phyloP scores from a whole-genome alignment of 805 yeast species.

The Metschnikowia kunwiensis region DNA sequence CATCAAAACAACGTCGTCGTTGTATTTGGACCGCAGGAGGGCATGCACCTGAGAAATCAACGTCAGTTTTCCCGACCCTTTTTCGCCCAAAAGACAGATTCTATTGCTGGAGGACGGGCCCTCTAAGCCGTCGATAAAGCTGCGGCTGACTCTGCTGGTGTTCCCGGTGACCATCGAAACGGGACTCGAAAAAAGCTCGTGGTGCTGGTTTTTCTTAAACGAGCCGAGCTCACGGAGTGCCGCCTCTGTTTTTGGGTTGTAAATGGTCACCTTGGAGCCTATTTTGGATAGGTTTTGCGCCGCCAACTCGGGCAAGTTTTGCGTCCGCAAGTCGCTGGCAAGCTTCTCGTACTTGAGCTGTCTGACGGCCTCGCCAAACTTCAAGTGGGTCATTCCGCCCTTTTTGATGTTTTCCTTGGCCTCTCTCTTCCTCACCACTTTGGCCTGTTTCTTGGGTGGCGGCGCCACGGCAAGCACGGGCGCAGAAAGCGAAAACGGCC shows the following conservation, averaged over 20 bases:
- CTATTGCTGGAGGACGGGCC: slow-evolving; percentile 41
- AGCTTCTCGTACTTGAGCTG: slow-evolving; percentile 32
- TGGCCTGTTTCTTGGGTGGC: slow-evolving; percentile 23
- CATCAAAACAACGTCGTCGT: slow-evolving; percentile 45
- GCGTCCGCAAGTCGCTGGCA: slow-evolving; percentile 21
- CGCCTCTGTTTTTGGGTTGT: slow-evolving; percentile 38
- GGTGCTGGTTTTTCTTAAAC: slow-evolving; percentile 63
- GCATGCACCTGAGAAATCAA: slow-evolving; percentile 67
- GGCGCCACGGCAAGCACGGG: slow-evolving; percentile 17
- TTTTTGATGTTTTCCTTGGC: slow-evolving; percentile 27
- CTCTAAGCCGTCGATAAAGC: slow-evolving; percentile 36
- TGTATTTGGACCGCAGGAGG: slow-evolving; percentile 38
- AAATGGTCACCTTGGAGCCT: slow-evolving; percentile 29
- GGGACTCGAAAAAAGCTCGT: slow-evolving; percentile 60
- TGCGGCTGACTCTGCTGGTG: slow-evolving; percentile 39
- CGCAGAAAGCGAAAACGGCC: slow-evolving; percentile 13
- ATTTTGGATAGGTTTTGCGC: slow-evolving; percentile 12
- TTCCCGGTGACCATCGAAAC: slow-evolving; percentile 54
- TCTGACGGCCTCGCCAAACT: slow-evolving; percentile 37
- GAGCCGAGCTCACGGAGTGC: slow-evolving; percentile 54
- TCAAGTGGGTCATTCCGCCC: slow-evolving; percentile 42
- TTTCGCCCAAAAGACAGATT: slow-evolving; percentile 58
- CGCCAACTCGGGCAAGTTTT: slow-evolving; percentile 14
- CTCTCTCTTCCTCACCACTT: slow-evolving; percentile 22
- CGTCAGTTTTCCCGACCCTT: slow-evolving; percentile 80